Evolutionary conservation across 768 basidiomycete genomes (phyloP), one percentile per base, ranked within the genome.

Genomic region (Jaapia argillacea): DNA sequence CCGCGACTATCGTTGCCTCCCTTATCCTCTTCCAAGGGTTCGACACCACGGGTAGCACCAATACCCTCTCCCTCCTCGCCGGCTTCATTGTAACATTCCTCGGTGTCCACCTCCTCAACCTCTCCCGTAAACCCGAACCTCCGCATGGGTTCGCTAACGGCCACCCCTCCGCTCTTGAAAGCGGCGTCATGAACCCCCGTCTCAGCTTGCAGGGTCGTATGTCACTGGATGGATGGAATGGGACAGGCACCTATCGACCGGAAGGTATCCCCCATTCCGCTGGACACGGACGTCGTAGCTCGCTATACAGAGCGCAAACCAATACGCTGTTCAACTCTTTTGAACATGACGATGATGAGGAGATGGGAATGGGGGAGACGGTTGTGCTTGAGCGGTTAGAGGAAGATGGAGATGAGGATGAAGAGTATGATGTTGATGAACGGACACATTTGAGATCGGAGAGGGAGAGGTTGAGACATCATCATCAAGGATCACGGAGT

Each of bases 21-120:
- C 75, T 96, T 47, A 94, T 99, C 54, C 75, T 99, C 48, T 97
- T 98, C 74, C 86, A 92, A 69, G 96, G 96, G 0, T 85, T 98
- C 70, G 91, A 97, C 65, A 97, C 90, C 4, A 77, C 81, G 22
- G 80, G 78, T 46, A 81, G 76, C 10, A 74, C 76, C 20, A 87
- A 90, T 58, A 90, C 88, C 24, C 54, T 93, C 24, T 93, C 91
- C 2, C 79, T 99, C 24, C 67, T 98, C 45, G 75, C 79, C 40
- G 96, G 96, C 36, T 94, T 98, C 63, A 66, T 84, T 52, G 79
- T 89, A 54, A 99, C 90, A 41, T 98, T 96, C 69, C 74, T 96
- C 48, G 96, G 96, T 26, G 96, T 99, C n/a, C 88, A 96, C 62
- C 75, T 96, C 31, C 78, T 96, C 54, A 88, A 90, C 61, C 57